These are phyloP conservation scores for Oidiodendron maius DNA, from an alignment of 495 filamentous ascomycete species.

Conservation along the genomic window DNA sequence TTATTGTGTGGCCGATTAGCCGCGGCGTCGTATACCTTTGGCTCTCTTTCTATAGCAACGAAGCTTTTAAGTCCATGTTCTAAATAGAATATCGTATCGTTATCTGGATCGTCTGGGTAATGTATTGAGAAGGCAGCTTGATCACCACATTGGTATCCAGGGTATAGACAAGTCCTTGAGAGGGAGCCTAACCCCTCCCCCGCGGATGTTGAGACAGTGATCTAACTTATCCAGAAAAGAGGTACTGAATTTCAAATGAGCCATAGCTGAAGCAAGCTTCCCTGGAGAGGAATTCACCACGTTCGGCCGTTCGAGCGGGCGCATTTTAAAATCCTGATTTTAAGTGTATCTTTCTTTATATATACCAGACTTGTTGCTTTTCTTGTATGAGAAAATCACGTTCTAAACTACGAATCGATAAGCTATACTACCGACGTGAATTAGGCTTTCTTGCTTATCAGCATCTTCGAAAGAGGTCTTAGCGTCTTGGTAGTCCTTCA, in stretches of 20 bases:
- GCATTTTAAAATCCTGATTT: no score
- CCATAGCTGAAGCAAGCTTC: slow-evolving; percentile 6
- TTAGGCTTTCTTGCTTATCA: no score
- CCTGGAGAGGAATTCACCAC: no score
- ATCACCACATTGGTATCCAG: slow-evolving; percentile 10
- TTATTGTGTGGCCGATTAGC: slow-evolving; percentile 4
- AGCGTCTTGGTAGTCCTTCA: no score
- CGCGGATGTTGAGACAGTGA: slow-evolving; percentile 10
- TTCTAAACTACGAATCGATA: no score
- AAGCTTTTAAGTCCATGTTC: slow-evolving; percentile 5
- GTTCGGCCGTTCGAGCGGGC: no score
- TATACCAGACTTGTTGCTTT: no score
- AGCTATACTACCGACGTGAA: no score
- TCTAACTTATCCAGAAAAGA: slow-evolving; percentile 10
- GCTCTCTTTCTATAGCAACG: slow-evolving; percentile 8
- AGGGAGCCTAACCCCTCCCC: slow-evolving; percentile 7
- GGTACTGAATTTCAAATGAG: slow-evolving; percentile 10
- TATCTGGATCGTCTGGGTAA: slow-evolving; percentile 7
- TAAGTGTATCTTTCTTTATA: no score
- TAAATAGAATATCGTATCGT: slow-evolving; percentile 8
- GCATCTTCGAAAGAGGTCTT: no score
- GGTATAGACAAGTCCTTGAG: slow-evolving; percentile 9
- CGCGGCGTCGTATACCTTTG: slow-evolving; percentile 1
- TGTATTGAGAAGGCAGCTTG: slow-evolving; percentile 10
- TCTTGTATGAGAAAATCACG: no score